Conservation (phyloP, 2,329 filamentous ascomycete genomes). For the Alternaria longipes region DNA sequence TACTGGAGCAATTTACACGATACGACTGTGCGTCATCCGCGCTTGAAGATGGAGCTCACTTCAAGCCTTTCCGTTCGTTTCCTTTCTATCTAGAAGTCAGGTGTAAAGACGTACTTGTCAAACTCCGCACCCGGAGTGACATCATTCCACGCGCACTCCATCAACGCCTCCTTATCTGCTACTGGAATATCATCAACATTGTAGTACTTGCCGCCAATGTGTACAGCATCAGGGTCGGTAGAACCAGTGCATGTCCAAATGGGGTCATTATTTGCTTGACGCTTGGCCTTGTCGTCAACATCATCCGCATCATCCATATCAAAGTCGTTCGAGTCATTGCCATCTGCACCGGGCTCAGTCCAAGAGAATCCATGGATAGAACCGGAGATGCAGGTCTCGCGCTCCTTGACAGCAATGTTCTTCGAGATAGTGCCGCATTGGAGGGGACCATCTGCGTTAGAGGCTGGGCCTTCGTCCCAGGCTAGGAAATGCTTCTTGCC, state of each 20-base stretch:
- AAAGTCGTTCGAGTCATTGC: neutral
- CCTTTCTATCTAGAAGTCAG: neutral
- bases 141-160: neutral
- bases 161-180: neutral
- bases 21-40: no score
- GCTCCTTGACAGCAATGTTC: neutral
- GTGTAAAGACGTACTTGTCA: neutral
- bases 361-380: neutral
- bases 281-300: neutral
- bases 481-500: slow-evolving; percentile 4
- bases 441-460: neutral
- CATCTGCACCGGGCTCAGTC: neutral
- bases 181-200: neutral
- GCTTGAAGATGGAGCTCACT: no score
- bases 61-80: no score
- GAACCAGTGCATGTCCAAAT: neutral
- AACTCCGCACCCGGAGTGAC: neutral
- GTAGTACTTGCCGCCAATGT: neutral
- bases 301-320: neutral
- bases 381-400: neutral
- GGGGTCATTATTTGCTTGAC: neutral
- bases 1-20: no score
- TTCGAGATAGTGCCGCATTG: neutral
- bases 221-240: neutral
- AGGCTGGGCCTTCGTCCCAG: slow-evolving; percentile 2